phyloP scores from a whole-genome alignment of 495 filamentous ascomycete species.

The Podospora comata region DNA sequence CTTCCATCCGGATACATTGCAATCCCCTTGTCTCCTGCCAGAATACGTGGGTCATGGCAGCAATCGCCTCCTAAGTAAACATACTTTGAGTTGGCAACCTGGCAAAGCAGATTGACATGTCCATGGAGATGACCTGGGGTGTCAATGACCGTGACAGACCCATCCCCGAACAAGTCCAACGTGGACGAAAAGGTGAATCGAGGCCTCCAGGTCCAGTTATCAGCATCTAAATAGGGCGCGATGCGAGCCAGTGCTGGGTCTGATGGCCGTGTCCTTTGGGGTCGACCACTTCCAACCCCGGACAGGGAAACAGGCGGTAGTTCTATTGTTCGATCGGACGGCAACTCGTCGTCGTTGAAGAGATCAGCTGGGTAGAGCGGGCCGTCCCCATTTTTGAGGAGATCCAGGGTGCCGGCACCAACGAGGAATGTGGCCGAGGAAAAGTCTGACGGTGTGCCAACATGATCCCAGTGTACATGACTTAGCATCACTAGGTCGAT shows the following conservation, averaged over 20 bases:
- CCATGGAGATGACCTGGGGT: conserved; percentile 48
- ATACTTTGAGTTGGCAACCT: conserved; percentile 25
- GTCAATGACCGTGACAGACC: conserved; percentile 39
- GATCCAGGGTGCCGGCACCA: conserved; percentile 43
- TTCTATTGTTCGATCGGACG: conserved; percentile 27
- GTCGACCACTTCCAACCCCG: conserved; percentile 11
- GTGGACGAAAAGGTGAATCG: conserved; percentile 32
- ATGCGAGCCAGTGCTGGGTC: not conserved
- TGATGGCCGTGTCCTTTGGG: not conserved
- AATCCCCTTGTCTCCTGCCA: conserved; percentile 42
- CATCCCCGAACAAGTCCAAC: conserved; percentile 45
- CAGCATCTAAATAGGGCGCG: not conserved
- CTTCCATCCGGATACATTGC: conserved; percentile 40
- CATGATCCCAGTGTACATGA: conserved; percentile 55
- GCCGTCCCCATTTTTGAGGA: conserved; percentile 34
- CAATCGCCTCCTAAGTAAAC: conserved; percentile 49
- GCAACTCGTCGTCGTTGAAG: conserved; percentile 34
- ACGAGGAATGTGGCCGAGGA: conserved; percentile 43
- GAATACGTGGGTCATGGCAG: conserved; percentile 45
- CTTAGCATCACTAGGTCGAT: conserved; percentile 47
- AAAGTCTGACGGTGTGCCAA: conserved; percentile 49
- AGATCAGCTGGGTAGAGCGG: conserved; percentile 29
- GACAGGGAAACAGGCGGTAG: conserved; percentile 21
- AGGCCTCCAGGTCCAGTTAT: conserved; percentile 18
- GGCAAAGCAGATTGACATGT: conserved; percentile 47